phyloP scores from a whole-genome alignment of 2,329 filamentous ascomycete species.

The Microdochium nivale region DNA sequence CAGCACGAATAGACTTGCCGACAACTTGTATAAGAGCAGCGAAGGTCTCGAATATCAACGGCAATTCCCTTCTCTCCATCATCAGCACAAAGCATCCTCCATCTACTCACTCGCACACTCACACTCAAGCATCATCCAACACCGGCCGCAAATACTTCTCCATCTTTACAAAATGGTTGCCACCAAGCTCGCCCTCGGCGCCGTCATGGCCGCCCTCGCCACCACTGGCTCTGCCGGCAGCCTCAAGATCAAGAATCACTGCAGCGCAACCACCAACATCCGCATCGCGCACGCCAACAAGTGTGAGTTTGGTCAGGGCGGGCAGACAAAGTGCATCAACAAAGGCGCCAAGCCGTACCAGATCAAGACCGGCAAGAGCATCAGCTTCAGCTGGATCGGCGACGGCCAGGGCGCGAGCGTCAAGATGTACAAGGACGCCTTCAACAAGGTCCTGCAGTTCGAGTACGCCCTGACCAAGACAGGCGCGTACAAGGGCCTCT shows the following conservation, averaged over 20 bases:
- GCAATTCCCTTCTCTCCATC: background rate
- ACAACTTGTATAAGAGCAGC: background rate
- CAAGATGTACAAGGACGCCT: slow-evolving; percentile 3
- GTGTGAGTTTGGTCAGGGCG: background rate
- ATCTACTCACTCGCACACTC: background rate
- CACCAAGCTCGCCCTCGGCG: background rate
- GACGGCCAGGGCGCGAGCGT: slow-evolving; percentile 2
- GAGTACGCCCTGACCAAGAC: slow-evolving; percentile 3
- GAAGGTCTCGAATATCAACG: background rate
- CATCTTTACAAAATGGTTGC: background rate
- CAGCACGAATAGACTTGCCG: background rate
- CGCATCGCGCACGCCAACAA: background rate
- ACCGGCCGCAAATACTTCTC: background rate
- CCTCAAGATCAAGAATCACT: background rate
- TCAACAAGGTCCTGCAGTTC: slow-evolving; percentile 5
- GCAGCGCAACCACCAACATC: background rate
- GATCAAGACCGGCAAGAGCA: background rate
- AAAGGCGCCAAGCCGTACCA: background rate
- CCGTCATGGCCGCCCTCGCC: background rate
- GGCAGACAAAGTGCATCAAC: background rate
- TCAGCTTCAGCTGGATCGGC: background rate
- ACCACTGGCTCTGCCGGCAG: background rate
- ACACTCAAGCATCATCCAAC: background rate
- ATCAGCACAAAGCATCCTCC: background rate
- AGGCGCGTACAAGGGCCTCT: background rate